phyloP scores from a whole-genome alignment of 176 grass and related monocot species.

The Puya raimondii region DNA sequence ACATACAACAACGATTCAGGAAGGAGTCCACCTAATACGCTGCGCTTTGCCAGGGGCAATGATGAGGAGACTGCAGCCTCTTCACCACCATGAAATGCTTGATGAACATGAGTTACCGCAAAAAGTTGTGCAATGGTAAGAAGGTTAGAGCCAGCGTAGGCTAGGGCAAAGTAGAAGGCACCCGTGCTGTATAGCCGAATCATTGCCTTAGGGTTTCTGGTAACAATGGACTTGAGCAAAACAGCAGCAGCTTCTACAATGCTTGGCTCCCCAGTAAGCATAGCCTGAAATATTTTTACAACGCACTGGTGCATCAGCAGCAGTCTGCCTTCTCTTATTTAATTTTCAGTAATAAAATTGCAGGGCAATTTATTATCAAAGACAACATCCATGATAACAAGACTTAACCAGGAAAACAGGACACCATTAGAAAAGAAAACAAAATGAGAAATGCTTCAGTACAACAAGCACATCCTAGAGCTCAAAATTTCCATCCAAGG shows the following conservation, averaged over 20 bases:
- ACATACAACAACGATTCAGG: constrained; percentile 96
- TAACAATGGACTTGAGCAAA: constrained; percentile 91
- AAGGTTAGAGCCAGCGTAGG: constrained; percentile 94
- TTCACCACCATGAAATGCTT: constrained; percentile 99
- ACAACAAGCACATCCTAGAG: too few species aligned
- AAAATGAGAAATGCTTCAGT: too few species aligned
- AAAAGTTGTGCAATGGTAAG: constrained; percentile 85
- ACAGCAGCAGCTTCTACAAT: constrained; percentile 86
- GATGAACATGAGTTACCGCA: constrained; percentile 80
- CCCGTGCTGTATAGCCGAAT: constrained; percentile 91
- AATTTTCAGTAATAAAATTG: background rate
- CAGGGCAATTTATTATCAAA: too few species aligned
- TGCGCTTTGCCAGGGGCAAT: constrained; percentile 88
- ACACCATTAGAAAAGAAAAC: too few species aligned
- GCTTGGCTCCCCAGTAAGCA: constrained; percentile 92
- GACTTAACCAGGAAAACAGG: too few species aligned
- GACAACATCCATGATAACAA: too few species aligned
- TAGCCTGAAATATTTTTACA: constrained; percentile 38
- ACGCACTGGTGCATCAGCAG: background rate
- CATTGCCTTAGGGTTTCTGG: constrained; percentile 97
- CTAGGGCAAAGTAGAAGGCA: constrained; percentile 85
- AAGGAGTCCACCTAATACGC: constrained; percentile 82
- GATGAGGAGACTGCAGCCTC: constrained; percentile 93
- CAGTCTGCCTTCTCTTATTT: constrained; percentile 7
- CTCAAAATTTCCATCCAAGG: too few species aligned